These are phyloP conservation scores for Hyaloscypha finlandica DNA, from an alignment of 495 filamentous ascomycete genomes.

Conservation along the genomic window DNA sequence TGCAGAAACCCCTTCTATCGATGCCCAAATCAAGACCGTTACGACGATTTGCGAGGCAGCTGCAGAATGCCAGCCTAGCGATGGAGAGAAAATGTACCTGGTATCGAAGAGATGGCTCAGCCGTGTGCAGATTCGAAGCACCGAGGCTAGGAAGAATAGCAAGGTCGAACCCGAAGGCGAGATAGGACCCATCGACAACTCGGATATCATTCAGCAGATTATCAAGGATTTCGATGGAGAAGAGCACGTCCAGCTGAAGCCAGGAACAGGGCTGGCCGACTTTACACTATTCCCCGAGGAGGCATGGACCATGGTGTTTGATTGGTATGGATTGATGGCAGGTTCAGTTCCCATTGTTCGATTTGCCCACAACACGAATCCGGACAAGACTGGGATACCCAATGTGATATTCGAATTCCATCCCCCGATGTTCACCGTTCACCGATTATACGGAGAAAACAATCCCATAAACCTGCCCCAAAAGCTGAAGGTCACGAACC, in stretches of 20 bases:
- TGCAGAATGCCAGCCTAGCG: constrained; percentile 52
- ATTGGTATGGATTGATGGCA: constrained; percentile 77
- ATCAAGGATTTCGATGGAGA: constrained; percentile 44
- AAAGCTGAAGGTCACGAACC: constrained; percentile 56
- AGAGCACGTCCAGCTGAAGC: constrained; percentile 75
- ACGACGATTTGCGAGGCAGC: constrained; percentile 59
- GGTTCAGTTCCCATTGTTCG: constrained; percentile 75
- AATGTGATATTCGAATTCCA: constrained; percentile 83
- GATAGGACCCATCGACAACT: constrained; percentile 86
- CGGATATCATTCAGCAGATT: constrained; percentile 60
- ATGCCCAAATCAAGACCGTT: constrained; percentile 77
- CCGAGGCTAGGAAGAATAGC: constrained; percentile 49
- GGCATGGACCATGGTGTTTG: constrained; percentile 78
- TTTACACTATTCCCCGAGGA: constrained; percentile 76
- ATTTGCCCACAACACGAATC: constrained; percentile 73
- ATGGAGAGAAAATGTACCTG: constrained; percentile 74
- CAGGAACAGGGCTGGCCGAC: constrained; percentile 66
- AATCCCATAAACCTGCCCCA: constrained; percentile 57
- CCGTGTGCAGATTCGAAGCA: constrained; percentile 68
- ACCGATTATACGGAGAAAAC: constrained; percentile 67
- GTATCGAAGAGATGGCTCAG: constrained; percentile 80
- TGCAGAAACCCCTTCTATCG: constrained; percentile 55
- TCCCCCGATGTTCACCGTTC: constrained; percentile 83
- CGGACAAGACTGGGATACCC: constrained; percentile 49
- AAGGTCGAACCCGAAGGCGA: constrained; percentile 67